Base-by-base conservation (phyloP, 2,329 filamentous ascomycete species). In the Uncinocarpus reesii region DNA sequence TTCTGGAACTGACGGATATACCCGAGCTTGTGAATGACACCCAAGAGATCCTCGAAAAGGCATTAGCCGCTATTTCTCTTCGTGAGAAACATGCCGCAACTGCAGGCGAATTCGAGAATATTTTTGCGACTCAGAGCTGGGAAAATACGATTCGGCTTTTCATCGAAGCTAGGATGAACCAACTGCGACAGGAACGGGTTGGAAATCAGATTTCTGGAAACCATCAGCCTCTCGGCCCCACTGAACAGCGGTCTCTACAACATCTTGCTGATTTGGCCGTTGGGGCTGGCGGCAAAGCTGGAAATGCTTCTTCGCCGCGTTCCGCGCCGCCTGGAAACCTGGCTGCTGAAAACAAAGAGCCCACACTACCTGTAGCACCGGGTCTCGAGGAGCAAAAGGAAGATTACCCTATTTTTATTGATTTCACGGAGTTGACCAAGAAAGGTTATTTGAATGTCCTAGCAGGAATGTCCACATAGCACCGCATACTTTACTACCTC, bases 1-100 rank as follows among this genome's bases (percentile, higher is more conserved):
- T 70, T 6, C 60, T 70, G 2, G 67, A 70, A 50, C 60, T 65
- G 2, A 66, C 65, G 4, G 66, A 68, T 23, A 57, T 69, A 28
- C 65, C 65, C 4, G 65, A 66, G 36, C 55, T 64, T 38, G 52
- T 62, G 2, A 60, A 56, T 38, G 61, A 68, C 45, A 68, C 65
- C 52, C 69, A 66, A 65, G 57, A 60, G 4, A 51, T 60, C 0
- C 61, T 81, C n/a, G 65, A 70, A 23, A 72, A 71, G 44, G 73
- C 76, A 3, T 72, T 77, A 45, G 63, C 67, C 8, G 65, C 75
- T 2, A 65, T 76, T 37, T 67, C 71, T 32, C 62, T 66, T 7
- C 70, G 74, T 18, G 67, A 62, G 18, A 65, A 64, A 53, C 55
- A 56, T 24, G 49, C 57, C 7, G 31, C 55, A 8, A 55, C 60